These are phyloP conservation scores for Pleurostoma richardsiae DNA, from an alignment of 2,329 filamentous ascomycete species.

Conservation along the genomic window DNA sequence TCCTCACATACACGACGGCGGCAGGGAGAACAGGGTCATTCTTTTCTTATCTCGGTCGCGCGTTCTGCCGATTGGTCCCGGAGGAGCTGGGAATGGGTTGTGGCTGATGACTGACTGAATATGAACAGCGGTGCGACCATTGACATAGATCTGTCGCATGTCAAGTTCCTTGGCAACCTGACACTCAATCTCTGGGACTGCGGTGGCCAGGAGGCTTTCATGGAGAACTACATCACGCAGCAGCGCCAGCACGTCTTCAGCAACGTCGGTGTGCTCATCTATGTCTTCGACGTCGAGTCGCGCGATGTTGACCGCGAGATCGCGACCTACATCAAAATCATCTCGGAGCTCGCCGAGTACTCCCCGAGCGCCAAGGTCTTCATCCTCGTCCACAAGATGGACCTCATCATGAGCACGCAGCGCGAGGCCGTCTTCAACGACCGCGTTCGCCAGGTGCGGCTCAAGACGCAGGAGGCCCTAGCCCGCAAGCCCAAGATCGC, in stretches of 20 bases:
- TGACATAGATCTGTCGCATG: conserved; percentile 96
- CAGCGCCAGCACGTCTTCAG: conserved; percentile 96
- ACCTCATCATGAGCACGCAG: conserved; percentile 77
- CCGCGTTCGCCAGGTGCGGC: conserved; percentile 69
- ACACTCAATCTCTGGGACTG: conserved; percentile 99
- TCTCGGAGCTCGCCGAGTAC: conserved; percentile 82
- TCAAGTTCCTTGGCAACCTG: conserved; percentile 97
- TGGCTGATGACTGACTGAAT: background rate
- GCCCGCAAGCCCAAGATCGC: conserved; percentile 26
- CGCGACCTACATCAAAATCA: conserved; percentile 85
- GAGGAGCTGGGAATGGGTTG: too few species aligned
- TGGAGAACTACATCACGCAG: conserved; percentile 95
- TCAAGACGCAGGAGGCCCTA: conserved; percentile 59
- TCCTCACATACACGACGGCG: background rate
- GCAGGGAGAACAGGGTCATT: too few species aligned
- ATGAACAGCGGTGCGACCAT: conserved; percentile 74
- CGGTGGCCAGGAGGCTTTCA: conserved; percentile 96
- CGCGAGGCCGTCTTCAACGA: conserved; percentile 82
- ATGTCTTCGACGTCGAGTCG: conserved; percentile 98
- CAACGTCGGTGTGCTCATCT: conserved; percentile 94
- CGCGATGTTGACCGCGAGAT: conserved; percentile 91
- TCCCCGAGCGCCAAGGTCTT: conserved; percentile 80
- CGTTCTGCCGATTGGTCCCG: too few species aligned
- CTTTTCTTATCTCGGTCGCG: too few species aligned
- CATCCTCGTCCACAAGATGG: conserved; percentile 98